phyloP scores from a whole-genome alignment of 2,329 filamentous ascomycete genomes.

The Sporothrix euskadiensis region DNA sequence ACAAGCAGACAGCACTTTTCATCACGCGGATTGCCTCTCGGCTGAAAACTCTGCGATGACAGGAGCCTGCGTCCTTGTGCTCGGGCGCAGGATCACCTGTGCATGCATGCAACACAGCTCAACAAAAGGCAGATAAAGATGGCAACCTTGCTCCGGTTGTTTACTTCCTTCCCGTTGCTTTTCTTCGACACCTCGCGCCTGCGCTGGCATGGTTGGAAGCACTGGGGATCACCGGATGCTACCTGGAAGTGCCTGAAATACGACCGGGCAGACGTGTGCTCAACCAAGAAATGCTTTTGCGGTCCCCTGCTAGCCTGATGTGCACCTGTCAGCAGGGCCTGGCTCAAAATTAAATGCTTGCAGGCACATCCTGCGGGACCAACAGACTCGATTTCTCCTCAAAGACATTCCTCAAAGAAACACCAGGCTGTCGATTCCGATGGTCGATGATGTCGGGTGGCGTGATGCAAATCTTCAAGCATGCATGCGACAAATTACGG shows the following conservation, averaged over 20 bases:
- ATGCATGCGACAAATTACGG: background rate
- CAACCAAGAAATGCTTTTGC: background rate
- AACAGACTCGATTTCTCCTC: background rate
- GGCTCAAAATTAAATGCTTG: background rate
- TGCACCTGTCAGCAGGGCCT: conserved; percentile 5
- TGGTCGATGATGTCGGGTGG: background rate
- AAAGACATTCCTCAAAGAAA: background rate
- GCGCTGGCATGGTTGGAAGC: background rate
- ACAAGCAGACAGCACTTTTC: background rate
- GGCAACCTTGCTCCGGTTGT: background rate
- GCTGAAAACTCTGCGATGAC: background rate
- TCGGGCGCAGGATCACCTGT: background rate
- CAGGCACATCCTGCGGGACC: background rate
- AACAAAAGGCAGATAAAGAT: background rate
- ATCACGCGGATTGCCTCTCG: background rate
- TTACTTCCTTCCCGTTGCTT: background rate
- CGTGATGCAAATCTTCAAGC: conserved; percentile 5
- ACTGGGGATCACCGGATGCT: conserved; percentile 11
- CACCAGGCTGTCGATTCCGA: background rate
- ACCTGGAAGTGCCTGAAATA: background rate
- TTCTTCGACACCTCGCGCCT: background rate
- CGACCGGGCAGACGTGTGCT: conserved; percentile 16
- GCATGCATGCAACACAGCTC: conserved; percentile 9
- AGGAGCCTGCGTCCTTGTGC: background rate
- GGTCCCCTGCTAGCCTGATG: background rate